Percentiles rank a stretch among this genome's conserved stretches.
Evolutionary conservation across 1,139 yeast species (phyloP).

Genomic region (Diutina sp.): DNA sequence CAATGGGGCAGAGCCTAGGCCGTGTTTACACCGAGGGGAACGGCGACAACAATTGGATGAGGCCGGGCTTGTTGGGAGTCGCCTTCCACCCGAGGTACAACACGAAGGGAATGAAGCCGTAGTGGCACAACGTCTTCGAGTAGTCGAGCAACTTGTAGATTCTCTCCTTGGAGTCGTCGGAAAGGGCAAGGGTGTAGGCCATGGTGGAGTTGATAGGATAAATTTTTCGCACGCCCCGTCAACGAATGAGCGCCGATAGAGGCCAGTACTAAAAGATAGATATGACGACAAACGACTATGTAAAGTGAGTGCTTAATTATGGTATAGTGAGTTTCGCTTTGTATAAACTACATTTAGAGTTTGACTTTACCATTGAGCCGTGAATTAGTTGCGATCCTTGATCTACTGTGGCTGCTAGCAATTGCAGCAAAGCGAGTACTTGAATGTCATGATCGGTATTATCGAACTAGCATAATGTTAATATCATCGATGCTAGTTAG

Average conservation of each 20-base stretch:
- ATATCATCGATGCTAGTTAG: too few species aligned
- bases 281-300: too few species aligned
- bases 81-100: constrained; percentile 89
- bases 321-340: too few species aligned
- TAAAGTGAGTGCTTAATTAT: background rate
- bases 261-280: background rate
- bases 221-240: background rate
- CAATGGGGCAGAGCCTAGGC: background rate
- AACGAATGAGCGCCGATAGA: background rate
- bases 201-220: background rate
- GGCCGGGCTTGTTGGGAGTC: constrained; percentile 73
- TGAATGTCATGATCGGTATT: too few species aligned
- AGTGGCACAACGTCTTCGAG: constrained; percentile 81
- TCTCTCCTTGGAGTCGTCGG: constrained; percentile 81
- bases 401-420: too few species aligned
- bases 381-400: too few species aligned
- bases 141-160: constrained; percentile 69
- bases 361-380: too few species aligned
- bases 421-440: too few species aligned
- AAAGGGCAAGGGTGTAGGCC: constrained; percentile 19
- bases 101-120: constrained; percentile 94
- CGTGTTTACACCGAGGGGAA: constrained; percentile 55
- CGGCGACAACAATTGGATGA: constrained; percentile 60
- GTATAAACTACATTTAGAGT: too few species aligned
- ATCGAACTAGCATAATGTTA: too few species aligned